Conservation (phyloP, 352 stramenopile species). For the Pythium guiyangense region DNA sequence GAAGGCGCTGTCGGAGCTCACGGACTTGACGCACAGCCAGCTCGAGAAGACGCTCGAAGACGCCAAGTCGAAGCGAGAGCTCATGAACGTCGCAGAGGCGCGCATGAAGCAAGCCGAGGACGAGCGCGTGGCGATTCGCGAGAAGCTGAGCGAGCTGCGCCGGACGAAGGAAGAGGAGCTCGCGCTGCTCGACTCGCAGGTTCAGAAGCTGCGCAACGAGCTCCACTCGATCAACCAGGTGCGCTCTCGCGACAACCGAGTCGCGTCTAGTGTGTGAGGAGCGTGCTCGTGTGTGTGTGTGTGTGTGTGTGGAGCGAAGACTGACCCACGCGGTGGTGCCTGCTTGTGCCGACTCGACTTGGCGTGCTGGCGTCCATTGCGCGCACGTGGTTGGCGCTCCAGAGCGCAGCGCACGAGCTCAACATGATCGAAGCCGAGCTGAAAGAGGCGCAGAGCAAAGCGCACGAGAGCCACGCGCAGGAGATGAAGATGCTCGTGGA, state of each 20-base stretch:
- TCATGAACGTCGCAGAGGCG: slow-evolving; percentile 69
- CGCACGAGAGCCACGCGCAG: slow-evolving; percentile 69
- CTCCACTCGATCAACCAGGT: slow-evolving; percentile 73
- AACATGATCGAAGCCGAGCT: slow-evolving; percentile 71
- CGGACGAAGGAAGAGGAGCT: slow-evolving; percentile 84
- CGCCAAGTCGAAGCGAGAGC: slow-evolving; percentile 75
- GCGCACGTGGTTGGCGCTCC: slow-evolving; percentile 12
- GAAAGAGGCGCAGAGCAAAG: slow-evolving; percentile 67
- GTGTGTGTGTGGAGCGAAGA: neutral
- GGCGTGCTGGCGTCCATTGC: neutral
- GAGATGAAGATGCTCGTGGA: slow-evolving; percentile 74
- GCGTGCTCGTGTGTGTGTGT: neutral
- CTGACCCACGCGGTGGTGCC: neutral
- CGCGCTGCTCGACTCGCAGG: slow-evolving; percentile 67
- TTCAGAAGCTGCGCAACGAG: slow-evolving; percentile 80
- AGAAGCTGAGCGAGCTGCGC: slow-evolving; percentile 71
- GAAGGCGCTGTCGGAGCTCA: slow-evolving; percentile 76
- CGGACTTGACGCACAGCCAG: slow-evolving; percentile 67
- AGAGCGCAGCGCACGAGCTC: slow-evolving; percentile 65
- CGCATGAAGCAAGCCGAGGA: slow-evolving; percentile 82
- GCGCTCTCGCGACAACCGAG: neutral
- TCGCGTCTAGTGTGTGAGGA: neutral
- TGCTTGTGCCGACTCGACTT: neutral
- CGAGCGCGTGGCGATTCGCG: slow-evolving; percentile 64
- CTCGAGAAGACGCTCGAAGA: slow-evolving; percentile 86